Conservation (phyloP, 306 rosid species). For the Castanea crenata region DNA sequence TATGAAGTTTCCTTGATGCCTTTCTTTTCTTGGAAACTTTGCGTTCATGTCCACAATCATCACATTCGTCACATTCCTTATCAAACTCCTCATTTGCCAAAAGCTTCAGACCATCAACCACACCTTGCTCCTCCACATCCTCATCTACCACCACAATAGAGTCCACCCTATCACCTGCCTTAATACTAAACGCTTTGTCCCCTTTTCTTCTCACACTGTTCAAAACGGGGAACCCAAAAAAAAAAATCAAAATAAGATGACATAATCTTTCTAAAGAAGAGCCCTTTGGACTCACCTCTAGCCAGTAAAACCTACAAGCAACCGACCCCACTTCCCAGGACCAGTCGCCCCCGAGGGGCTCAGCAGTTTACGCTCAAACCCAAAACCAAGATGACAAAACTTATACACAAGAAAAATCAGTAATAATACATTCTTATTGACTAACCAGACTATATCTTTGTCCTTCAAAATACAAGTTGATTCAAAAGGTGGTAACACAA, state of each 20-base stretch:
- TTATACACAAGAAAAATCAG: neutral
- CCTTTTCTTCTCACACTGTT: conserved; percentile 67
- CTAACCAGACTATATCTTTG: conserved; percentile 71
- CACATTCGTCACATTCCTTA: conserved; percentile 44
- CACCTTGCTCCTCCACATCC: conserved; percentile 24
- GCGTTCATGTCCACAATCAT: conserved; percentile 23
- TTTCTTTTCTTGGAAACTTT: conserved; percentile 66
- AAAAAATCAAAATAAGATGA: neutral
- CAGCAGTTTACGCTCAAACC: too few species aligned
- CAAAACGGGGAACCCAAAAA: neutral
- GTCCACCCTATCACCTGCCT: conserved; percentile 32
- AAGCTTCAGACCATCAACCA: conserved; percentile 37
- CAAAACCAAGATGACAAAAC: neutral
- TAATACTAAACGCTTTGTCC: conserved; percentile 4
- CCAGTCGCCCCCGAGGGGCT: too few species aligned
- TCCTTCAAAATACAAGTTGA: conserved; percentile 82
- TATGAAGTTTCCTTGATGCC: conserved; percentile 53
- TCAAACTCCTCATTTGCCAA: conserved; percentile 53
- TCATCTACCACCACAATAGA: conserved; percentile 22
- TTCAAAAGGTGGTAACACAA: conserved; percentile 88
- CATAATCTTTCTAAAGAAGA: neutral
- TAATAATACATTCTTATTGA: neutral
- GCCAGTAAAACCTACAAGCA: too few species aligned
- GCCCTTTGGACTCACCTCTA: too few species aligned
- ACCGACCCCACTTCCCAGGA: too few species aligned